phyloP scores from a whole-genome alignment of 2,329 filamentous ascomycete species.

The Albophoma yamanashiensis region DNA sequence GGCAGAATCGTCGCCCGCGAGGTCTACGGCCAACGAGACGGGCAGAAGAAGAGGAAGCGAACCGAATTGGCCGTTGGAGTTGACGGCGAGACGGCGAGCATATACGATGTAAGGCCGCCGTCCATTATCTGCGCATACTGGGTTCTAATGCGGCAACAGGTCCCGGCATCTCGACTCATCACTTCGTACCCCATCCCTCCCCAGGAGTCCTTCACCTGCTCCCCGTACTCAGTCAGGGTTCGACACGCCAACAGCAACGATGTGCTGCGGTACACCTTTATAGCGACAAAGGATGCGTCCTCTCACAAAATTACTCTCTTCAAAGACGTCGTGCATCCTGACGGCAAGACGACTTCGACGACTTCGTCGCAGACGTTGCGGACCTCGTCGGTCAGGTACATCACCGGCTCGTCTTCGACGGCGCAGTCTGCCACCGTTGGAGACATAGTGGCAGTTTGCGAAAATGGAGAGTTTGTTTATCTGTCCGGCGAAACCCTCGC shows the following conservation, averaged over 20 bases:
- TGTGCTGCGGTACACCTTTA: slow-evolving; percentile 49
- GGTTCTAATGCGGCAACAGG: slow-evolving; percentile 24
- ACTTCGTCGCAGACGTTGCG: slow-evolving; percentile 33
- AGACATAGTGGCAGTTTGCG: slow-evolving; percentile 43
- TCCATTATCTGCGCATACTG: not conserved
- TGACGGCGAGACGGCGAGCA: slow-evolving; percentile 54
- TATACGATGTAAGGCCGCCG: slow-evolving; percentile 47
- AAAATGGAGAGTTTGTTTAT: slow-evolving; percentile 50
- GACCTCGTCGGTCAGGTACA: slow-evolving; percentile 21
- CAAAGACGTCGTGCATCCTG: slow-evolving; percentile 41
- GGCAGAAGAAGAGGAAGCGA: slow-evolving; percentile 50
- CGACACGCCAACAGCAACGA: slow-evolving; percentile 35
- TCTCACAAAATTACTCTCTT: slow-evolving; percentile 47
- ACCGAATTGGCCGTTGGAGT: slow-evolving; percentile 53
- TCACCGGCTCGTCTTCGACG: slow-evolving; percentile 19
- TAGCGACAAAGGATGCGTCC: slow-evolving; percentile 38
- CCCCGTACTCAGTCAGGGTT: slow-evolving; percentile 47
- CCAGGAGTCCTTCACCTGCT: slow-evolving; percentile 52
- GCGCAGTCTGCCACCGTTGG: slow-evolving; percentile 15
- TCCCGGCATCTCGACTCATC: slow-evolving; percentile 49
- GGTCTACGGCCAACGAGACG: slow-evolving; percentile 48
- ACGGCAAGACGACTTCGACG: slow-evolving; percentile 41
- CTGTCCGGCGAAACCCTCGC: slow-evolving; percentile 42
- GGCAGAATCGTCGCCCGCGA: slow-evolving; percentile 47
- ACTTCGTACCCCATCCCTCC: slow-evolving; percentile 59